Evolutionary conservation across 257 asterid genomes (phyloP).

Genomic region (Nicotiana paniculata): DNA sequence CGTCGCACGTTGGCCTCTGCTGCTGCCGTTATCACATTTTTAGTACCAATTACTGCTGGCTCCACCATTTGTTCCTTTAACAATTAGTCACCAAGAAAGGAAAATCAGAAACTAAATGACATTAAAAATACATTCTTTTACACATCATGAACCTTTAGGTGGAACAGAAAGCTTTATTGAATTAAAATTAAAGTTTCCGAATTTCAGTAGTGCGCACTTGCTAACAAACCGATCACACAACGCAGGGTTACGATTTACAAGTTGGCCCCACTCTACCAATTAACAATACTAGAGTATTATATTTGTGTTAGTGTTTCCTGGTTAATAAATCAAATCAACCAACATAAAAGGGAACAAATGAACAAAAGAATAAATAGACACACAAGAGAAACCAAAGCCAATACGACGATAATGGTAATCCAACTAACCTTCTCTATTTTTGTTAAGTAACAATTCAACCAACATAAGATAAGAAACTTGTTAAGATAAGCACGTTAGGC

Average conservation of each 20-base stretch:
- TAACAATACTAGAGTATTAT: neutral
- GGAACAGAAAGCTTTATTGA: neutral
- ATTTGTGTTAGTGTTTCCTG: neutral
- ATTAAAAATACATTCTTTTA: neutral
- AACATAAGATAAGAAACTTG: neutral
- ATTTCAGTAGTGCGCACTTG: too few relatives aligned
- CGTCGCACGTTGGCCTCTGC: conserved; percentile 79
- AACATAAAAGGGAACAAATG: neutral
- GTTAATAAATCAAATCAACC: neutral
- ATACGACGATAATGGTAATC: neutral
- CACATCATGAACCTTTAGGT: neutral
- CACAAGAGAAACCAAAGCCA: neutral
- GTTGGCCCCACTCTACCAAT: neutral
- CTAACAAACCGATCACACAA: neutral
- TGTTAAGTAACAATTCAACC: neutral
- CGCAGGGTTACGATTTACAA: neutral
- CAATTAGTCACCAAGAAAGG: neutral
- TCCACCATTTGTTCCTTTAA: conserved; percentile 95
- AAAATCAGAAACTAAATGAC: neutral
- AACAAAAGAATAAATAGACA: neutral
- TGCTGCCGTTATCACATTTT: conserved; percentile 69
- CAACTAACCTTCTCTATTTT: neutral
- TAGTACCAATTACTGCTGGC: conserved; percentile 86
- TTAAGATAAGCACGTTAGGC: neutral
- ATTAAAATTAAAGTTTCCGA: neutral